Evolutionary conservation across 352 stramenopile genomes (phyloP), one percentile per base, ranked within the genome.

Genomic region (Phytophthora podocarpi): DNA sequence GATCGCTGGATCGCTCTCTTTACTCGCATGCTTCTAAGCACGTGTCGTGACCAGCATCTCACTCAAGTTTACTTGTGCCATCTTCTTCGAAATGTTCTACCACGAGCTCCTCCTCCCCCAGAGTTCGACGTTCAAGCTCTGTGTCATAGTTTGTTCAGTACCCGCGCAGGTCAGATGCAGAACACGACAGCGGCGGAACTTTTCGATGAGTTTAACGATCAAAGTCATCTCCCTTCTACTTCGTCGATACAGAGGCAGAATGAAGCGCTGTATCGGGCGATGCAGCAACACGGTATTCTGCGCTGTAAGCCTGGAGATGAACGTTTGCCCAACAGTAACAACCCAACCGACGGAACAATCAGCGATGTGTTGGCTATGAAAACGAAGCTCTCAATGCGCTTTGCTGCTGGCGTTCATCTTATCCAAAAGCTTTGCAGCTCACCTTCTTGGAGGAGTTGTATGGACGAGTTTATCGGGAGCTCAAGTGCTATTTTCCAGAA

Each of bases 1-100:
- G 20, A 64, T 42, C 67, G 59, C 1, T 85, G 76, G 76, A 45
- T 67, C 5, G 27, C 9, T 9, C 52, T 82, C 8, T 61, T 82
- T 39, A 40, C 30, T 12, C 41, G 31, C 13, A 59, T 79, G 23
- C 34, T 71, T 20, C 13, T 70, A 15, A 34, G 57, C 12, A 43
- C 59, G 3, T 66, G 57, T 32, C 30, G 47, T 13, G n/a, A 34
- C 11, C 35, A 70, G 18, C 26, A 51, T 23, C 23, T 67, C 16
- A 26, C 45, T n/a, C 73, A 77, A 42, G 42, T 78, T 1, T 70
- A 71, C 24, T 18, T 81, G 1, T 70, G 61, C 23, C 51, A 73
- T 40, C 55, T 85, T 24, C 52, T 85, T 21, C 31, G 54, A 7
- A n/a, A 55, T 30, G 37, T 71, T n/a, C 37, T 82, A 3, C 70